Base-by-base conservation (phyloP, 2,329 filamentous ascomycete species). In the Paraphoma chrysanthemicola region DNA sequence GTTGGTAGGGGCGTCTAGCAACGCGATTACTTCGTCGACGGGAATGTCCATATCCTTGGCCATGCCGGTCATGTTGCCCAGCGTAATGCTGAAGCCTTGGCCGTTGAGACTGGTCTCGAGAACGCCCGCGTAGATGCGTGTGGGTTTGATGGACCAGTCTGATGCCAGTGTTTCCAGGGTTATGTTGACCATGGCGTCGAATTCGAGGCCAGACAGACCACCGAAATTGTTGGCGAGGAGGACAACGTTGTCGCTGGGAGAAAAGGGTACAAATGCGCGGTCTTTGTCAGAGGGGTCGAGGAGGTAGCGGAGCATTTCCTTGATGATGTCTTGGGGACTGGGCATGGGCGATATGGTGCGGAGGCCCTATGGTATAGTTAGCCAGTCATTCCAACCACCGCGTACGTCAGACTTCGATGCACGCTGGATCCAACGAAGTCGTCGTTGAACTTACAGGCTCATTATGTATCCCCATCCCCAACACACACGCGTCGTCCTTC, bases 91-190 rank as follows among this genome's bases (percentile, higher is more conserved):
- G 76, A 85, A 86, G 4, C 83, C 84, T 6, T 83, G 83, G 1
- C 80, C 83, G 60, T 86, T 85, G 8, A 86, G 71, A 0, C 81
- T 84, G 0, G 82, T 84, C 56, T 85, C 82, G 44, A 85, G 81
- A 2, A 78, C 72, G 6, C 79, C 80, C 1, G 78, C 77, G 58
- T 82, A 81, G 42, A 83, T 79, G 45, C 82, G 78, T 10, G 69
- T 67, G 1, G 83, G 82, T 6, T 71, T 74, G 48, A 85, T 83
- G 4, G 78, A 76, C 80, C 81, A 85, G 53, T 80, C 80, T 5
- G 68, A 68, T 47, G 81, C 64, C 23, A 84, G 70, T 11, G 79
- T 74, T 44, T 74, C 67, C 1, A 79, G 62, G 4, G 73, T 70
- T 28, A 82, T 72, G 46, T 79, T 75, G 1, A 80, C 80, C 49